Percentiles rank a stretch among this genome's conserved stretches.
phyloP scores from a whole-genome alignment of 2,329 filamentous ascomycete genomes.

The Cryphonectria nitschkei region DNA sequence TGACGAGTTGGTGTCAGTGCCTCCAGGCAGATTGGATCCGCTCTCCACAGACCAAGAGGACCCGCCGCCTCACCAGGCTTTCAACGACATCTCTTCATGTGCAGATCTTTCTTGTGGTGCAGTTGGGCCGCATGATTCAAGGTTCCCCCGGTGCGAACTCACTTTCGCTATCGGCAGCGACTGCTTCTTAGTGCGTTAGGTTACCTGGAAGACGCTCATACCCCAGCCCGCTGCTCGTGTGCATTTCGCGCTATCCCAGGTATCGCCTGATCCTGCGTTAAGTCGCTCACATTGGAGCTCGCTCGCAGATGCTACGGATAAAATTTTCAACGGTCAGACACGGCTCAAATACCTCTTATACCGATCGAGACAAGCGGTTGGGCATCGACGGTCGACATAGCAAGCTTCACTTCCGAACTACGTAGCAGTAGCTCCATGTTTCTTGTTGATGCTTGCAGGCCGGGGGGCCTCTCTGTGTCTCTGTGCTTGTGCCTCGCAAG shows the following conservation, averaged over 20 bases:
- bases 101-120: conserved; percentile 29
- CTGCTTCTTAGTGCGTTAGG: conserved; percentile 12
- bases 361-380: conserved; percentile 30
- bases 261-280: conserved; percentile 18
- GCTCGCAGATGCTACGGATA: conserved; percentile 17
- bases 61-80: conserved; percentile 25
- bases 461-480: neutral
- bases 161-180: conserved; percentile 34
- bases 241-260: conserved; percentile 12
- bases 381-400: conserved; percentile 28
- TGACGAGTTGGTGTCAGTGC: conserved; percentile 10
- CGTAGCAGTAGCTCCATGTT: neutral
- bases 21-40: conserved; percentile 14
- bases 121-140: conserved; percentile 46
- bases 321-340: conserved; percentile 32
- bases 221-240: conserved; percentile 30
- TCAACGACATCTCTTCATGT: conserved; percentile 42
- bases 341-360: conserved; percentile 20
- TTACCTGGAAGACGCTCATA: conserved; percentile 15
- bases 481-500: neutral
- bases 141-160: conserved; percentile 38
- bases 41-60: conserved; percentile 25
- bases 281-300: neutral
- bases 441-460: neutral
- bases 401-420: conserved; percentile 5